Evolutionary conservation across 441 rosid genomes (phyloP), one percentile per base, ranked within the genome.

Genomic region (Dalechampia spathulata): DNA sequence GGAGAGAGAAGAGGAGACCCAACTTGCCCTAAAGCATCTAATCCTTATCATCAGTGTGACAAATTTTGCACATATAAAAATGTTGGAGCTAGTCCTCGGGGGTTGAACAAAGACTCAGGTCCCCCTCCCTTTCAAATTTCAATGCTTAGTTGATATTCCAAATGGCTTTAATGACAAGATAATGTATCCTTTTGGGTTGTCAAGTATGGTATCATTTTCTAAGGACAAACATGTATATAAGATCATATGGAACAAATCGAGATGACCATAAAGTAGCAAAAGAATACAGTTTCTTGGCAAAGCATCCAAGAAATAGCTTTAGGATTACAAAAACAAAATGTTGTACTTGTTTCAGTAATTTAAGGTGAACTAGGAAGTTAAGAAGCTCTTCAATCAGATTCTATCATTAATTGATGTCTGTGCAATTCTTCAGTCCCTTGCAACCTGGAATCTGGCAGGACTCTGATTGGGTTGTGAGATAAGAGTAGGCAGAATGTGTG

Each of bases 31-130:
- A 84, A 86, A 39, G 85, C 77, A 47, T 15, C 78, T 27, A 88
- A 92, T 65, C 94, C 94, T 16, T 88, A 73, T 72, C 96, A 86
- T 68, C 83, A 81, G 63, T 88, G 96, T 65, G 78, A 73, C 67
- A 78, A 78, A 22, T 64, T 60, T 64, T 92, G 98, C 75, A 57
- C 68, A 59, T 74, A 76, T 72, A 82, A 64, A 71, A 63, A 71
- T 42, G 63, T 79, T 45, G 69, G 69, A 59, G 78, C 78, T 15
- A 72, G 64, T 57, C 74, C 73, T n/a, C 72, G n/a, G 39, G 54
- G 61, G 23, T 77, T 66, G 57, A 70, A 74, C 42, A 62, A 71
- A 50, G 75, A 59, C 61, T 58, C 60, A 65, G 81, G 76, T 74
- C 53, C 19, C 10, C 41, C 46, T 57, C 61, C 48, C 38, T 34